These are phyloP conservation scores for Gremmenia infestans DNA, from an alignment of 2,329 filamentous ascomycete genomes.

Conservation along the genomic window DNA sequence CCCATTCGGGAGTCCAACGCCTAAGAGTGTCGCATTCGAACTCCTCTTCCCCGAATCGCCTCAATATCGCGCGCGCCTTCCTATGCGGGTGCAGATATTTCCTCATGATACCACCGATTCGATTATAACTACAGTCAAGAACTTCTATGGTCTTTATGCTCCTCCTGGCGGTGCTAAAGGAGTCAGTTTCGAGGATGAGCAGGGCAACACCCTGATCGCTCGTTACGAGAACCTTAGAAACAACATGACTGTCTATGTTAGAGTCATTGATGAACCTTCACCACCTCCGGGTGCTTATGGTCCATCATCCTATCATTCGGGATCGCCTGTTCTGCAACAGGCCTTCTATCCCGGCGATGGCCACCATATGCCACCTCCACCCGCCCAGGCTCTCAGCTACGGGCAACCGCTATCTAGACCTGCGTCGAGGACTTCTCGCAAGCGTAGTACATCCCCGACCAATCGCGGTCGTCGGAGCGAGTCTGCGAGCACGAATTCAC, in stretches of 20 bases:
- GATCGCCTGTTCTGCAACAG: conserved; percentile 46
- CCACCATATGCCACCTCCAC: conserved; percentile 57
- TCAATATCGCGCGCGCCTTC: conserved; percentile 67
- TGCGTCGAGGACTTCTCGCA: conserved; percentile 63
- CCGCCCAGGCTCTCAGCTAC: conserved; percentile 46
- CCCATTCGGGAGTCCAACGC: conserved; percentile 34
- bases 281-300: conserved; percentile 43
- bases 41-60: conserved; percentile 64
- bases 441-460: conserved; percentile 74
- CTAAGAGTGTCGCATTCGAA: conserved; percentile 77
- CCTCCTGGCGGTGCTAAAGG: conserved; percentile 64
- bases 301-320: conserved; percentile 48
- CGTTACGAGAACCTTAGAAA: conserved; percentile 93
- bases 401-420: conserved; percentile 62
- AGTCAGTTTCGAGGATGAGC: conserved; percentile 90
- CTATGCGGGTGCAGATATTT: conserved; percentile 87
- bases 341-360: conserved; percentile 56
- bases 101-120: conserved; percentile 96
- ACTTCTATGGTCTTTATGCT: conserved; percentile 95
- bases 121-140: conserved; percentile 97
- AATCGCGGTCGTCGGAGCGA: conserved; percentile 69
- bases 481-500: conserved; percentile 55
- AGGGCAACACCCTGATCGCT: conserved; percentile 87
- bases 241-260: conserved; percentile 90
- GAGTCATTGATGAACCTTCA: conserved; percentile 64